phyloP scores from a whole-genome alignment of 2,329 filamentous ascomycete species.

The Hypoxylon sp. region DNA sequence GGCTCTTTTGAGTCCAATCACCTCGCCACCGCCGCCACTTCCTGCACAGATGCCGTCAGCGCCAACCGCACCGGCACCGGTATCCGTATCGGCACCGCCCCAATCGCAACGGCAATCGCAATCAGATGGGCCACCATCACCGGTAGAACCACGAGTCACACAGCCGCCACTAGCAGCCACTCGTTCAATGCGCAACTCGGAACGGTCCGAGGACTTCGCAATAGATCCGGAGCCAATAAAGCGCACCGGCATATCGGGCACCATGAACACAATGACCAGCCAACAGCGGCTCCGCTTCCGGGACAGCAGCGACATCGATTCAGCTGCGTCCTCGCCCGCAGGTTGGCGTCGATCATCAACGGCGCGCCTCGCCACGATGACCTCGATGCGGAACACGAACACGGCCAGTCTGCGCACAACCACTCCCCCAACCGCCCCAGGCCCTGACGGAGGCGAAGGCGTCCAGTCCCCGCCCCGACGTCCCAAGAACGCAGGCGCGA shows the following conservation, averaged over 20 bases:
- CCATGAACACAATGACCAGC: slow-evolving; percentile 34
- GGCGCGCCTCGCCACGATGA: slow-evolving; percentile 11
- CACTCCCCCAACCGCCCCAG: slow-evolving; percentile 30
- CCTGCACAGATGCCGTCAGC: slow-evolving; percentile 11
- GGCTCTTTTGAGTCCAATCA: slow-evolving; percentile 28
- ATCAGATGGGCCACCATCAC: slow-evolving; percentile 11
- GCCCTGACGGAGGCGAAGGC: background rate
- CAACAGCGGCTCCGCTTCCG: slow-evolving; percentile 51
- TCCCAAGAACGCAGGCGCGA: slow-evolving; percentile 48
- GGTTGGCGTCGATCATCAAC: slow-evolving; percentile 19
- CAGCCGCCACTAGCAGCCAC: slow-evolving; percentile 36
- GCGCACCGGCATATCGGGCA: slow-evolving; percentile 28
- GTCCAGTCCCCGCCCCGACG: slow-evolving; percentile 19
- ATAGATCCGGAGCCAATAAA: slow-evolving; percentile 25
- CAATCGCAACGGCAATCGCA: slow-evolving; percentile 13
- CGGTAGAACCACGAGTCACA: slow-evolving; percentile 13
- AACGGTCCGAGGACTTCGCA: slow-evolving; percentile 17
- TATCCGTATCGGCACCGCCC: slow-evolving; percentile 11
- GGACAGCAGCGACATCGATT: slow-evolving; percentile 52
- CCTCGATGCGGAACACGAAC: slow-evolving; percentile 44
- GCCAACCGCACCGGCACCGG: slow-evolving; percentile 10
- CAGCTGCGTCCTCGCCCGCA: slow-evolving; percentile 42
- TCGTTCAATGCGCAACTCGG: slow-evolving; percentile 30
- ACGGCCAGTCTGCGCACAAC: slow-evolving; percentile 45
- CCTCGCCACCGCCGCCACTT: slow-evolving; percentile 26